These are phyloP conservation scores for Rhodotorula paludigena DNA, from an alignment of 768 basidiomycete genomes.

Conservation along the genomic window DNA sequence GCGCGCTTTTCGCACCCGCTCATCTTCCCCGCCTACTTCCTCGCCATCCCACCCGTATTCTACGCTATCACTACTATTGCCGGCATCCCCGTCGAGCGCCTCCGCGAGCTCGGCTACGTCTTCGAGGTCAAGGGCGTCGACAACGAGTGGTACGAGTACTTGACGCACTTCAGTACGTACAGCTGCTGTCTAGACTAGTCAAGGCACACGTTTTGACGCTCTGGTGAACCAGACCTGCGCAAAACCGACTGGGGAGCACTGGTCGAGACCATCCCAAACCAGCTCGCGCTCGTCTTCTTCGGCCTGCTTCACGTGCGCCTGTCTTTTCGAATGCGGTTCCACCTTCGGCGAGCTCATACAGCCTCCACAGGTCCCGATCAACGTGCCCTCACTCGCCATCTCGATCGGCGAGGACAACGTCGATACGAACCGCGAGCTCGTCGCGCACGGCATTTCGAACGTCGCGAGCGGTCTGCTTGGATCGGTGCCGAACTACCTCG, in stretches of 20 bases:
- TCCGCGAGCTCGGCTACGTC: constrained; percentile 73
- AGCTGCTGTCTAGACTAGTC: neutral
- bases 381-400: constrained; percentile 84
- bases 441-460: constrained; percentile 89
- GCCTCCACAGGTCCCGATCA: too few relatives aligned
- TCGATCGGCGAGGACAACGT: constrained; percentile 78
- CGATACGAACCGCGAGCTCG: constrained; percentile 84
- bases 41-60: constrained; percentile 70
- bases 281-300: constrained; percentile 68
- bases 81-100: constrained; percentile 56
- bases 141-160: constrained; percentile 75
- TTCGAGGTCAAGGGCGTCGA: constrained; percentile 63
- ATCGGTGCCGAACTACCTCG: constrained; percentile 1
- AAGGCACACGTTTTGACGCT: neutral
- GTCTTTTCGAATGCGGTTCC: too few relatives aligned
- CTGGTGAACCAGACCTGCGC: constrained; percentile 59
- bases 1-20: constrained; percentile 76
- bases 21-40: constrained; percentile 65
- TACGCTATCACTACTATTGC: constrained; percentile 69
- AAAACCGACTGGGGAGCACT: constrained; percentile 63
- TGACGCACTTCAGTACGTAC: constrained; percentile 65
- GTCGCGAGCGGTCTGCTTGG: constrained; percentile 45
- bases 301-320: constrained; percentile 58
- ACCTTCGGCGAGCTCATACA: too few relatives aligned
- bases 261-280: constrained; percentile 82